A percentile compares a stretch with the other conserved stretches of the same genome.
Evolutionary conservation across 176 grass and related monocot species (phyloP).

Genomic region (Melocanna baccifera): DNA sequence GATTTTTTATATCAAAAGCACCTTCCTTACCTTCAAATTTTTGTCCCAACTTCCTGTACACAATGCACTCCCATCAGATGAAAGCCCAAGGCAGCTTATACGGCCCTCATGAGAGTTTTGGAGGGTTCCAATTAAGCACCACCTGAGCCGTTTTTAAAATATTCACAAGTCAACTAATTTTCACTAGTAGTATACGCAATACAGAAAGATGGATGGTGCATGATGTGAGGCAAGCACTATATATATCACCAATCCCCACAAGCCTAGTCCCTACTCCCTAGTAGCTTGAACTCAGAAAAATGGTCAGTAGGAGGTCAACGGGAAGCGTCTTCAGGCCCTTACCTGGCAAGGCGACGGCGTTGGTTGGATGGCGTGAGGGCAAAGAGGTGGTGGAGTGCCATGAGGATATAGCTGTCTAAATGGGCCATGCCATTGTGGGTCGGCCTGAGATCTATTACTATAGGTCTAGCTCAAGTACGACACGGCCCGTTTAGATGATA

Average conservation of each 20-base stretch:
- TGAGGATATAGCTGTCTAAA: no score
- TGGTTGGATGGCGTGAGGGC: no score
- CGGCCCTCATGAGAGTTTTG: conserved; percentile 81
- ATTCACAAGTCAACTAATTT: not conserved
- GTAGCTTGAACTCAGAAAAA: not conserved
- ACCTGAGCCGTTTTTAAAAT: conserved; percentile 33
- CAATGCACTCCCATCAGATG: conserved; percentile 92
- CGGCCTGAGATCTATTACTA: no score
- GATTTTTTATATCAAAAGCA: not conserved
- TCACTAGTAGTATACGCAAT: not conserved
- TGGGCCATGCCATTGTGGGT: no score
- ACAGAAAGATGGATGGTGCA: not conserved
- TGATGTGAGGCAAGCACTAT: not conserved
- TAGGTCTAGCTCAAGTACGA: no score
- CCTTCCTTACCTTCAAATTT: conserved; percentile 74
- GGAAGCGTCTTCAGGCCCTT: no score
- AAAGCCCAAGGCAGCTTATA: conserved; percentile 92
- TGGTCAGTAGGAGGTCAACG: no score
- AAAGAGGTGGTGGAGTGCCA: no score
- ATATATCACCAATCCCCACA: not conserved
- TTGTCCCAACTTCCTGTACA: conserved; percentile 99
- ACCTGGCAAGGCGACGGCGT: no score
- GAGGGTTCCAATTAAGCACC: conserved; percentile 79
- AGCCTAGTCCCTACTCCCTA: not conserved
- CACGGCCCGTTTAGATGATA: no score